phyloP scores from a whole-genome alignment of 305 asterid genomes.

The Fraxinus sp. region DNA sequence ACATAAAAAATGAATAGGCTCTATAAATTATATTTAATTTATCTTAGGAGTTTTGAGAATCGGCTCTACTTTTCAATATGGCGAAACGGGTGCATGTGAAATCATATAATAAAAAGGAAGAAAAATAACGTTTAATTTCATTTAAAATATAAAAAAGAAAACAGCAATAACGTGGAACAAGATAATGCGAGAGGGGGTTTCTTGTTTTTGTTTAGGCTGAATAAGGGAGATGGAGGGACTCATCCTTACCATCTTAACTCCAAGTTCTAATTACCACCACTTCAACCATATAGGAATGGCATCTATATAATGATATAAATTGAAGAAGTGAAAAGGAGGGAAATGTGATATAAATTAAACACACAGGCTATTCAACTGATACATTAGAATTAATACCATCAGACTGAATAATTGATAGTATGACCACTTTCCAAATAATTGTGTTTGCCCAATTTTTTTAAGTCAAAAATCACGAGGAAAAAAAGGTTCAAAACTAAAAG shows the following conservation, averaged over 20 bases:
- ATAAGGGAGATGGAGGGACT: not conserved
- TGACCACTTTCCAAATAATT: not conserved
- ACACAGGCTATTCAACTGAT: not conserved
- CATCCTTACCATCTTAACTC: not conserved
- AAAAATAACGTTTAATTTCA: not conserved
- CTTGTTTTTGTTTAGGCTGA: not conserved
- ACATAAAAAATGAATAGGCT: not conserved
- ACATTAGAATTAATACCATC: not conserved
- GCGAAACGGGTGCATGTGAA: not conserved
- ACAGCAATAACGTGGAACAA: not conserved
- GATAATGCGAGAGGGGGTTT: not conserved
- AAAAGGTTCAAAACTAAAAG: not conserved
- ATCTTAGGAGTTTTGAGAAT: not conserved
- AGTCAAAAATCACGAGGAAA: not conserved
- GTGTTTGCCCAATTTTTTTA: not conserved
- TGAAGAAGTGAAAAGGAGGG: not conserved
- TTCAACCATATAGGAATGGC: not conserved
- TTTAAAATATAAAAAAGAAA: not conserved
- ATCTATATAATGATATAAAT: not conserved
- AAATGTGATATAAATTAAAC: not conserved
- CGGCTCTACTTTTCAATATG: not conserved
- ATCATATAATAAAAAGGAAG: not conserved
- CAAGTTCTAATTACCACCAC: not conserved
- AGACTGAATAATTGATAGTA: not conserved
- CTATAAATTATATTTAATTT: not conserved